These are phyloP conservation scores for Takakia lepidozioides DNA, from an alignment of 225 moss, liverwort and hornwort genomes.

Conservation along the genomic window DNA sequence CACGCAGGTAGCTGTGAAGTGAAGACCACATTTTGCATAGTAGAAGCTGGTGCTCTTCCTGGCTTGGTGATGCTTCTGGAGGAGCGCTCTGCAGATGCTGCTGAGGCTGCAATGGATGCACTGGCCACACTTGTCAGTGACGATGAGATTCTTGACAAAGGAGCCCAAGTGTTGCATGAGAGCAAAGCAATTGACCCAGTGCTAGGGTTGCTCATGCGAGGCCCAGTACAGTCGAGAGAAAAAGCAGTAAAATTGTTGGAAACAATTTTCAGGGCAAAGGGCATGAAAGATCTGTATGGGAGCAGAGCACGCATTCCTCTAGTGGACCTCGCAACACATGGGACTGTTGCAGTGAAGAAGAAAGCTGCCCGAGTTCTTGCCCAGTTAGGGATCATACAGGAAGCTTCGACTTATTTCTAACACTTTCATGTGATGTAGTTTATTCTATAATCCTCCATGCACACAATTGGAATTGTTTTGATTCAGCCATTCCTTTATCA, in stretches of 20 bases:
- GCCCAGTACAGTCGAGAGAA: constrained; percentile 19
- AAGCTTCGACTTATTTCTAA: constrained; percentile 25
- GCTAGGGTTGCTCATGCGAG: constrained; percentile 17
- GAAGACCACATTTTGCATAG: constrained; percentile 37
- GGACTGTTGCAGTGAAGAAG: constrained; percentile 9
- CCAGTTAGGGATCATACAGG: constrained; percentile 25
- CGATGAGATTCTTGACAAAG: constrained; percentile 11
- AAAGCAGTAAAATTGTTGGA: constrained; percentile 17
- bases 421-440: too few relatives aligned
- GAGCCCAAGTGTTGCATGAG: constrained; percentile 18
- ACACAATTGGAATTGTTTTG: too few relatives aligned
- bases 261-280: constrained; percentile 14
- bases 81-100: constrained; percentile 13
- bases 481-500: too few relatives aligned
- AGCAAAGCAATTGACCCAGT: constrained; percentile 18
- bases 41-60: constrained; percentile 30
- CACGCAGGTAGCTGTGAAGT: constrained; percentile 27
- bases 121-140: constrained; percentile 25
- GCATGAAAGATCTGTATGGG: constrained; percentile 24
- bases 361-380: constrained; percentile 22
- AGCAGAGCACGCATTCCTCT: constrained; percentile 18
- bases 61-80: constrained; percentile 21
- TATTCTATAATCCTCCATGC: too few relatives aligned
- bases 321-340: constrained; percentile 16
- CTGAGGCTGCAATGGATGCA: constrained; percentile 29